These are phyloP conservation scores for Recurvomyces mirabilis DNA, from an alignment of 495 filamentous ascomycete species.

Conservation along the genomic window DNA sequence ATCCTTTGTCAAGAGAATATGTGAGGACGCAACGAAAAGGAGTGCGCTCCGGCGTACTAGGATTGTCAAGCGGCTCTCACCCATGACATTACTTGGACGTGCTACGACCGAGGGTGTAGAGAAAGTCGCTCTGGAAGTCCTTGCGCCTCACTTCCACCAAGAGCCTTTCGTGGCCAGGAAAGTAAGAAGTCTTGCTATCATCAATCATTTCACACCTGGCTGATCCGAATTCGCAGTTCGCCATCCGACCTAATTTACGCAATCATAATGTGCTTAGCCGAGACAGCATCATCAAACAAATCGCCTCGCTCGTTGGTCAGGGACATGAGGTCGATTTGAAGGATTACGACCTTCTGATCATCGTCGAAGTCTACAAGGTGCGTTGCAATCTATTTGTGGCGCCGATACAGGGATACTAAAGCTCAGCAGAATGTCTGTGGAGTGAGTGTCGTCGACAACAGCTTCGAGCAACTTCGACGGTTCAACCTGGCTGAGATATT, in stretches of 20 bases:
- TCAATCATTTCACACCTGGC: too few relatives aligned
- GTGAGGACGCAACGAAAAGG: conserved; percentile 44
- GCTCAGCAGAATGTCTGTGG: conserved; percentile 55
- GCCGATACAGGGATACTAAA: conserved; percentile 12
- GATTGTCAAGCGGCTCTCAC: conserved; percentile 76
- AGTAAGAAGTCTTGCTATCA: conserved; percentile 9
- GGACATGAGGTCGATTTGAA: conserved; percentile 75
- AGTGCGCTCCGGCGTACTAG: conserved; percentile 49
- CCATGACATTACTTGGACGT: conserved; percentile 62
- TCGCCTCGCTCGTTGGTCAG: conserved; percentile 56
- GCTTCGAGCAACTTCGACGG: conserved; percentile 59
- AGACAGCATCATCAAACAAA: conserved; percentile 62
- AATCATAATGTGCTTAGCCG: conserved; percentile 66
- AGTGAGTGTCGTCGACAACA: conserved; percentile 61
- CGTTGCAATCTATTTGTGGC: conserved; percentile 23
- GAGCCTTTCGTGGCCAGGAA: conserved; percentile 3
- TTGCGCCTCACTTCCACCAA: conserved; percentile 59
- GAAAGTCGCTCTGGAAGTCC: conserved; percentile 57
- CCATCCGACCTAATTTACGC: conserved; percentile 75
- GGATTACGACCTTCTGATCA: conserved; percentile 69
- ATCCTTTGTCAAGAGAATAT: conserved; percentile 63
- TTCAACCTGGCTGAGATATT: conserved; percentile 64
- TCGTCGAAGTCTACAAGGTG: conserved; percentile 86
- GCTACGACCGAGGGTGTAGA: conserved; percentile 66
- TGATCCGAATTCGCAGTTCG: too few relatives aligned